Conservation (phyloP, 495 filamentous ascomycete species). For the Lichina pygmaea region DNA sequence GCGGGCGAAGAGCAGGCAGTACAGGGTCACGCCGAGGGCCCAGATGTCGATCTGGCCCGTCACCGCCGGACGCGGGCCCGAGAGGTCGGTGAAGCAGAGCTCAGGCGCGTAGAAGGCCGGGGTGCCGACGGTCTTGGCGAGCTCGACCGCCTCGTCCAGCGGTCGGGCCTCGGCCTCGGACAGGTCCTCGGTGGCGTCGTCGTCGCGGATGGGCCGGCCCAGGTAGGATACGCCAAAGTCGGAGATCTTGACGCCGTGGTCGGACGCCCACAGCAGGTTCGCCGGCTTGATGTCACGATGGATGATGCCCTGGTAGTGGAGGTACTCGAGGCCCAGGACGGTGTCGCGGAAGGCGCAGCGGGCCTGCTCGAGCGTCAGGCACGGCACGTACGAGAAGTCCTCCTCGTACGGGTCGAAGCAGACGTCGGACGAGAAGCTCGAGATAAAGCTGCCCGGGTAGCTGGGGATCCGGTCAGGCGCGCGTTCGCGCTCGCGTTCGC, state of each 20-base stretch:
- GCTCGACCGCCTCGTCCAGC: constrained; percentile 70
- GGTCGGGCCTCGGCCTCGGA: constrained; percentile 64
- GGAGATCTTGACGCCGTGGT: constrained; percentile 88
- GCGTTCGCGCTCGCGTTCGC: neutral
- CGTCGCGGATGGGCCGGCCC: constrained; percentile 51
- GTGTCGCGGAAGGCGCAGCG: constrained; percentile 78
- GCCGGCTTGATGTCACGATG: constrained; percentile 97
- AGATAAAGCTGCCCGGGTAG: constrained; percentile 31
- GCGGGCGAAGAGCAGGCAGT: constrained; percentile 80
- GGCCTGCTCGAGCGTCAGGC: constrained; percentile 65
- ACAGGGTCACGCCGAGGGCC: constrained; percentile 88
- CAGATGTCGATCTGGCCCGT: constrained; percentile 76
- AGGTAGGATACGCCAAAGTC: constrained; percentile 98
- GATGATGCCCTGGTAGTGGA: constrained; percentile 90
- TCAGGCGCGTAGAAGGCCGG: constrained; percentile 96
- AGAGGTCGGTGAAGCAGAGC: constrained; percentile 59
- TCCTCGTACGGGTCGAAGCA: constrained; percentile 37
- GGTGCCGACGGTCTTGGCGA: constrained; percentile 94
- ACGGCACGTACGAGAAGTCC: constrained; percentile 72
- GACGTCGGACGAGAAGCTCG: constrained; percentile 25
- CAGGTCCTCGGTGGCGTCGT: constrained; percentile 50
- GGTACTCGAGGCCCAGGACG: constrained; percentile 75
- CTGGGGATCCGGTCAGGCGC: constrained; percentile 24
- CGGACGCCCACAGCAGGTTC: constrained; percentile 73
- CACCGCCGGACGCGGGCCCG: constrained; percentile 22